Base-by-base conservation (phyloP, 495 filamentous ascomycete species). In the Neurospora sp. region DNA sequence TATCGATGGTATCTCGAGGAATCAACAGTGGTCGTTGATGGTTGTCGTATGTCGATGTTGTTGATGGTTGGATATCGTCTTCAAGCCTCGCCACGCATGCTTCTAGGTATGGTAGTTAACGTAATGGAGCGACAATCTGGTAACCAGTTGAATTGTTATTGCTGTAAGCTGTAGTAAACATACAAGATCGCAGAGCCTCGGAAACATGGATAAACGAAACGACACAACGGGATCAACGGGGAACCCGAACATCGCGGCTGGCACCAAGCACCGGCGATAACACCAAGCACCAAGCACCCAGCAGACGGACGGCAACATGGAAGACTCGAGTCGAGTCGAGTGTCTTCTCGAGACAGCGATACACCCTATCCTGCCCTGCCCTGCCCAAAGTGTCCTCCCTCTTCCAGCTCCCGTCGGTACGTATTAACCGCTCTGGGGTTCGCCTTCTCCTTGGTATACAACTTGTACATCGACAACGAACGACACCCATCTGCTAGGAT, bases 371-470 rank as follows among this genome's bases (percentile, higher is more conserved):
- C 4, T 31, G 14, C n/a, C 20, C n/a, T 20, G 45, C 45, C 10
- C 14, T 27, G 2, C 22, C 22, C 2, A 5, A 5, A 53, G 20
- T 3, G 0, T 35, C 53, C 53, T 35, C 12, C 6, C 6, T 65
- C 53, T 16, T 31, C 22, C 12, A 16, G 12, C 10, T 61, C 53
- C 14, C 12, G 1, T 6, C 14, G 1, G 53, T 35, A 35, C 14
- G 14, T 65, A 61, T 16, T 0, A 2, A 0, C 0, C 22, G 6
- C 4, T 8, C 1, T 16, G 6, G 8, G 4, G 0, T 8, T 4
- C 22, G 22, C 53, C 53, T 2, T 8, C 27, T 4, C 0, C 3
- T 37, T 4, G 8, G 27, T 65, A 35, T 61, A 61, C 53, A 35
- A 27, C 27, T 65, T 35, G 14, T 35, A 35, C 0, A 35, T 65